Conservation (phyloP, 257 asterid species). For the Nicotiana undulata region DNA sequence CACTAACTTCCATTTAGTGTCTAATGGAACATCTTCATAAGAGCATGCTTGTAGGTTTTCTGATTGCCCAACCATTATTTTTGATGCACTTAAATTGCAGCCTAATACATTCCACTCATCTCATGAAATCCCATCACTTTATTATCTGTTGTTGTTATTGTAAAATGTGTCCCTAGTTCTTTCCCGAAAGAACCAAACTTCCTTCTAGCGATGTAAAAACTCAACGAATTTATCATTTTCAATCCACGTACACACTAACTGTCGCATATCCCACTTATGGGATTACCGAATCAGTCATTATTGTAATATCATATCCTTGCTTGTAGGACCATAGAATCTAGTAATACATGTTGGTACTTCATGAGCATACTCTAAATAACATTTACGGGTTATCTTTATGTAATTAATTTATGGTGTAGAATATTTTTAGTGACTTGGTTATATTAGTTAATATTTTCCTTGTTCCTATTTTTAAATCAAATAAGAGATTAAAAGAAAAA, state of each 20-base stretch:
- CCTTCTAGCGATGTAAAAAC: slow-evolving; percentile 47
- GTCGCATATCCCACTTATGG: too few species aligned
- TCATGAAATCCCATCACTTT: slow-evolving; percentile 87
- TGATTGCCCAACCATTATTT: slow-evolving; percentile 79
- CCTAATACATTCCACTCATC: slow-evolving; percentile 57
- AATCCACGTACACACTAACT: not conserved
- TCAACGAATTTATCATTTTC: slow-evolving; percentile 50
- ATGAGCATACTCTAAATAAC: slow-evolving; percentile 45
- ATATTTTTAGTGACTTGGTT: too few species aligned
- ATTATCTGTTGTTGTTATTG: slow-evolving; percentile 63
- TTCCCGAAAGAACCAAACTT: slow-evolving; percentile 64
- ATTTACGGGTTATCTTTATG: too few species aligned
- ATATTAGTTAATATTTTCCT: too few species aligned
- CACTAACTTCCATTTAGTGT: too few species aligned
- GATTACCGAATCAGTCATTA: too few species aligned
- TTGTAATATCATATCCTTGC: slow-evolving; percentile 20
- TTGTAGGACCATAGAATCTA: slow-evolving; percentile 51
- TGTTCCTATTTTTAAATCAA: too few species aligned
- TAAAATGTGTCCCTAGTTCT: slow-evolving; percentile 51
- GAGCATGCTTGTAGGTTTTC: slow-evolving; percentile 31
- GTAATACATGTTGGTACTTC: slow-evolving; percentile 63
- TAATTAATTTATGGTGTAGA: too few species aligned
- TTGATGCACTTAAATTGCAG: slow-evolving; percentile 81
- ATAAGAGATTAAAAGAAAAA: too few species aligned
- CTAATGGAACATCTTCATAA: slow-evolving; percentile 35